A percentile compares a stretch with the other conserved stretches of the same genome.
Evolutionary conservation across 2,329 filamentous ascomycete species (phyloP).

Genomic region (Parafenestella ontariensis): DNA sequence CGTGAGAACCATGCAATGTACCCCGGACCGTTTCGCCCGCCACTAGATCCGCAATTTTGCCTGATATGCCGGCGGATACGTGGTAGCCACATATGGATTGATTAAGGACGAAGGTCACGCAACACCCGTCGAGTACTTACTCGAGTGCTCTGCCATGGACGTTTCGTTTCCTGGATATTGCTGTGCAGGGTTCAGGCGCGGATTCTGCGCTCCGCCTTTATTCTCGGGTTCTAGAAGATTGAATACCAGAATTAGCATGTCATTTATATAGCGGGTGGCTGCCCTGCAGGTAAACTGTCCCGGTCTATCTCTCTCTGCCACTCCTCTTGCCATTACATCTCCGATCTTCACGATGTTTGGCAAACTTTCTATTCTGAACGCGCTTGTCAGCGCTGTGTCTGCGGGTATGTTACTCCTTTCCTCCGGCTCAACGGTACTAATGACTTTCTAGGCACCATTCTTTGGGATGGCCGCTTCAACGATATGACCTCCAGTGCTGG

Average conservation of each 20-base stretch:
- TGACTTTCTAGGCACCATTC: constrained; percentile 52
- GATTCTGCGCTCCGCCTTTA: constrained; percentile 17
- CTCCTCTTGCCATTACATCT: too few species aligned
- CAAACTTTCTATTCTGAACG: constrained; percentile 35
- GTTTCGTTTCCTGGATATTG: constrained; percentile 32
- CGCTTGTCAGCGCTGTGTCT: constrained; percentile 43
- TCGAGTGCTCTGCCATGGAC: constrained; percentile 15
- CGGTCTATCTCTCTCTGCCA: not conserved
- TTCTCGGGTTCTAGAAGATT: constrained; percentile 11
- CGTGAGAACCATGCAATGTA: constrained; percentile 12
- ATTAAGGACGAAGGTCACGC: constrained; percentile 41
- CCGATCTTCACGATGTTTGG: constrained; percentile 37
- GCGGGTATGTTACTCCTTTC: constrained; percentile 26
- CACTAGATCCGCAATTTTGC: constrained; percentile 29
- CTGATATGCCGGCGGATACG: constrained; percentile 39
- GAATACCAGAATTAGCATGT: not conserved
- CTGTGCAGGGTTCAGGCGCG: constrained; percentile 17
- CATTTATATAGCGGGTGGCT: constrained; percentile 26
- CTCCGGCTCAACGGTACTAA: not conserved
- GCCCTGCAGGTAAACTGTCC: not conserved
- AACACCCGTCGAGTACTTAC: constrained; percentile 13
- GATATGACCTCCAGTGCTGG: constrained; percentile 62
- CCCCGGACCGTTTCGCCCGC: constrained; percentile 46
- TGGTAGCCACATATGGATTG: constrained; percentile 42
- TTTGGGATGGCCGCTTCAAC: constrained; percentile 74